Evolutionary conservation across 2,329 filamentous ascomycete species (phyloP), one percentile per base, ranked within the genome.

Genomic region (Aspergillus transmontanensis): DNA sequence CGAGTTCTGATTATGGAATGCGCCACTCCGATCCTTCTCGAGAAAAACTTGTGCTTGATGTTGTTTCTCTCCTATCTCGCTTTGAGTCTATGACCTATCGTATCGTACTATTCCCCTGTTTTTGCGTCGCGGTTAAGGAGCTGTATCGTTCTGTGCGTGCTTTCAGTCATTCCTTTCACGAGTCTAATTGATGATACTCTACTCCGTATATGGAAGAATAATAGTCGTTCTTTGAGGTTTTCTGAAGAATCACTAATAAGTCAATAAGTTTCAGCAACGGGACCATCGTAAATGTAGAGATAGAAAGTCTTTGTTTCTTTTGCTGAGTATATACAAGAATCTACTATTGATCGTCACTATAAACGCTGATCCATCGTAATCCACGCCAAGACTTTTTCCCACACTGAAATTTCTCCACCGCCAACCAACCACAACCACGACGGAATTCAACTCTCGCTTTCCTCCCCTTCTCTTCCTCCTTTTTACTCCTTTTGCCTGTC

Each of bases 331-430:
- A 23, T 21, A 23, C 43, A 46, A 46, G 14, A 14, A 23, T 12
- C 10, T 46, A 46, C 43, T 23, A 21, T 21, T 26, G 28, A 36
- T 34, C 32, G 30, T 54, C 46, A 28, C 46, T 30, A 32, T 51
- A 51, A 39, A 36, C 32, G 34, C 11, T 53, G 51, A 39, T 54
- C 54, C 54, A 41, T 26, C 46, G 41, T 54, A 55, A 63, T 63
- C 60, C 67, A 71, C 68, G 76, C 76, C 76, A 77, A 78, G 75
- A 75, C 66, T 73, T 75, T 72, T 71, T 71, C 76, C 77, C 76
- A 78, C 76, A 78, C 73, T 75, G 73, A 78, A 78, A 77, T 77
- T 78, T 78, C 74, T 72, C 70, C 74, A 75, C 74, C 74, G 71
- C 72, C 72, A 74, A 64, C 63, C 65, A 68, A 68, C 62, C 60